Evolutionary conservation across 352 stramenopile species (phyloP).

Genomic region (Paralagenidium karlingii): DNA sequence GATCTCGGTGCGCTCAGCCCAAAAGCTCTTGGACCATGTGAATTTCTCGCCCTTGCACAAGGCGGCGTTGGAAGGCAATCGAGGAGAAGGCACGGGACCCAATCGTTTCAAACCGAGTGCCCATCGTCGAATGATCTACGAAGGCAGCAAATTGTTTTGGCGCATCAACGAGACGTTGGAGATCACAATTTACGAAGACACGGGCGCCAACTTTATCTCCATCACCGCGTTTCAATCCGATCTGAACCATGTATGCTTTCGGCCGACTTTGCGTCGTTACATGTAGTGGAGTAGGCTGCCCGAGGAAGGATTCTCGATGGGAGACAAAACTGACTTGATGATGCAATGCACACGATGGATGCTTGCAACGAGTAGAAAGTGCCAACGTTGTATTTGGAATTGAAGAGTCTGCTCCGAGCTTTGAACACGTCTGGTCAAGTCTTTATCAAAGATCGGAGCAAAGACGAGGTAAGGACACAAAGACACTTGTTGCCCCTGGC

Average conservation of each 20-base stretch:
- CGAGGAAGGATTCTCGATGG: too few species aligned
- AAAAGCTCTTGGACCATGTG: conserved; percentile 81
- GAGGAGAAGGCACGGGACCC: conserved; percentile 9
- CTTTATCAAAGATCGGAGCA: neutral
- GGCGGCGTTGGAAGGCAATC: conserved; percentile 49
- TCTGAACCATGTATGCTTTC: too few species aligned
- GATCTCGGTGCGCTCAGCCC: conserved; percentile 74
- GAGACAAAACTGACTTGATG: neutral
- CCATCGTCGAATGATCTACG: conserved; percentile 58
- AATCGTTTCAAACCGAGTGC: conserved; percentile 3
- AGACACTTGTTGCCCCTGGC: neutral
- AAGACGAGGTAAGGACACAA: neutral
- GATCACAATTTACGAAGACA: conserved; percentile 73
- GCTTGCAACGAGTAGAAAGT: too few species aligned
- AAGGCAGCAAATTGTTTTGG: conserved; percentile 81
- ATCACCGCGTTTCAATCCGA: conserved; percentile 50
- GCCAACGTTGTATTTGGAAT: too few species aligned
- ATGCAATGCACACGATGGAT: neutral
- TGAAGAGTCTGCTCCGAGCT: neutral
- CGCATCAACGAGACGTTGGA: conserved; percentile 79
- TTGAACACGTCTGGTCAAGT: neutral
- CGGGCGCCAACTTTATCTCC: conserved; percentile 45
- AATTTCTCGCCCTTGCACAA: conserved; percentile 83
- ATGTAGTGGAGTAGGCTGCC: too few species aligned
- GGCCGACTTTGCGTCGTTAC: too few species aligned